Evolutionary conservation across 2,329 filamentous ascomycete genomes (phyloP).

Genomic region (Lojkania enalia): DNA sequence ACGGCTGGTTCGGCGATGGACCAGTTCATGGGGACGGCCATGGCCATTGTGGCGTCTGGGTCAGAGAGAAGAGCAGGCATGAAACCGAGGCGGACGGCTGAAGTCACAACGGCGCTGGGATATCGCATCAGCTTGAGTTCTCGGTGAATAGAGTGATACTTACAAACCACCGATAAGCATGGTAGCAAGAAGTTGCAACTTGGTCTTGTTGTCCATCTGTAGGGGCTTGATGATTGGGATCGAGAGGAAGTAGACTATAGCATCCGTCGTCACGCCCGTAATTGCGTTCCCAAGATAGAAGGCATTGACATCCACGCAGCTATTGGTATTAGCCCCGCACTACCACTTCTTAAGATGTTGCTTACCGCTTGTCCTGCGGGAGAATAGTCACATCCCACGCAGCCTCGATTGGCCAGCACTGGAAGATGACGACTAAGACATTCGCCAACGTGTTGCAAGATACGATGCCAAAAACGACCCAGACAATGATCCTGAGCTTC

Average conservation of each 20-base stretch:
- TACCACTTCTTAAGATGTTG: neutral
- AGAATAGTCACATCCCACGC: conserved; percentile 25
- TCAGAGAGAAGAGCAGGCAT: conserved; percentile 20
- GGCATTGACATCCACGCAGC: conserved; percentile 28
- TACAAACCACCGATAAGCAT: conserved; percentile 29
- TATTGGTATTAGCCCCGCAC: conserved; percentile 6
- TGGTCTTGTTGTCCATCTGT: conserved; percentile 24
- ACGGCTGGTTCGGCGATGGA: conserved; percentile 22
- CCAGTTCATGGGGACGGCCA: conserved; percentile 26
- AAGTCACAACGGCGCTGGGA: conserved; percentile 22
- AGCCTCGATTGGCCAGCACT: conserved; percentile 25
- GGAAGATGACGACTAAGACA: conserved; percentile 23
- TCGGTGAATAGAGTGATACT: no score
- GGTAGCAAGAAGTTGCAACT: conserved; percentile 20
- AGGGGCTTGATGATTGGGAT: conserved; percentile 24
- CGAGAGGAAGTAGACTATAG: conserved; percentile 26
- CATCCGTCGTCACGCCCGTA: conserved; percentile 24
- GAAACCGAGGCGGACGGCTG: conserved; percentile 24
- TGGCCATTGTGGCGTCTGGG: conserved; percentile 20
- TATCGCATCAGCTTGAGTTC: conserved; percentile 4
- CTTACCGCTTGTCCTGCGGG: conserved; percentile 12
- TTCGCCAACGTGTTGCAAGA: conserved; percentile 29
- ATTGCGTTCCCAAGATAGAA: conserved; percentile 31
- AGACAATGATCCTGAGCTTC: conserved; percentile 13
- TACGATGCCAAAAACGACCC: conserved; percentile 36